phyloP scores from a whole-genome alignment of 495 filamentous ascomycete species.

The Penicillium nucicola region DNA sequence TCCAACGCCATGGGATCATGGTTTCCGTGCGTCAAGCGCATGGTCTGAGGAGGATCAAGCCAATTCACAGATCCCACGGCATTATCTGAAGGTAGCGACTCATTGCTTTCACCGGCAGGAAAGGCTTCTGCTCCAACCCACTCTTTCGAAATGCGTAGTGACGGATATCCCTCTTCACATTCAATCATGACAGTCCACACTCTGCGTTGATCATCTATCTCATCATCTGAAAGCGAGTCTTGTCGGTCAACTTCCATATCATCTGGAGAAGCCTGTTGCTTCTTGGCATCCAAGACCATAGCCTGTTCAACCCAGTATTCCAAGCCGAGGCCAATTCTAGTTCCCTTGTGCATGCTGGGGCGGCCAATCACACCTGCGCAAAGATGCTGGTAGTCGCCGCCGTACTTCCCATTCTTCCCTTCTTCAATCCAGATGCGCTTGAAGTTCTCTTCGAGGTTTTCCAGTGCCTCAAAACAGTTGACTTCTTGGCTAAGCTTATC shows the following conservation, averaged over 20 bases:
- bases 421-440: conserved; percentile 54
- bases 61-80: conserved; percentile 34
- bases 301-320: conserved; percentile 82
- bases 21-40: conserved; percentile 32
- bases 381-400: conserved; percentile 47
- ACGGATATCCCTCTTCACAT: conserved; percentile 48
- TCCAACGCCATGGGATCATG: conserved; percentile 47
- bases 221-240: conserved; percentile 13
- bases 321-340: conserved; percentile 69
- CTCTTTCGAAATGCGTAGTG: conserved; percentile 45
- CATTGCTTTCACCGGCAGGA: conserved; percentile 22
- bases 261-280: conserved; percentile 29
- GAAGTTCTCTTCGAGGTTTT: conserved; percentile 72
- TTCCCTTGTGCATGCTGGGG: conserved; percentile 72
- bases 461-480: conserved; percentile 86
- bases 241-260: conserved; percentile 37
- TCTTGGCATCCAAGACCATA: conserved; percentile 40
- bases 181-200: conserved; percentile 41
- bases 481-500: conserved; percentile 80
- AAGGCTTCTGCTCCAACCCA: conserved; percentile 39
- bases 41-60: conserved; percentile 51
- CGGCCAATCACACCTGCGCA: conserved; percentile 60
- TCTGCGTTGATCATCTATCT: conserved; percentile 19
- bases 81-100: conserved; percentile 18
- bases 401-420: conserved; percentile 41